Evolutionary conservation across 129 eudicot genomes (phyloP).

Genomic region (Mikania micrantha): DNA sequence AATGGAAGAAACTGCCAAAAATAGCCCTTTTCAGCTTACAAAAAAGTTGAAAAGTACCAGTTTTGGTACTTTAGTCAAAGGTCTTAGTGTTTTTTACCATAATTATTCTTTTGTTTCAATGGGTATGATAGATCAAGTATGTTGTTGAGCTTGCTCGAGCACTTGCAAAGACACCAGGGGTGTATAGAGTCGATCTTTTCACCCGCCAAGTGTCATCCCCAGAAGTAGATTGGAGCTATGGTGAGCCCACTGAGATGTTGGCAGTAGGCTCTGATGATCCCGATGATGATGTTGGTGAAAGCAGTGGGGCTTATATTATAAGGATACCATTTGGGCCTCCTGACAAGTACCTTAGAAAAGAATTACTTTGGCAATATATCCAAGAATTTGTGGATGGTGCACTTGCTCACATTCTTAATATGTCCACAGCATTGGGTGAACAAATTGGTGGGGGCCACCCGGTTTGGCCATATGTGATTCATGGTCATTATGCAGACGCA

Average conservation of each 20-base stretch:
- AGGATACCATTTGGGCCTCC: conserved; percentile 87
- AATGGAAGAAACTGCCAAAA: not conserved
- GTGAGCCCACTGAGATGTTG: conserved; percentile 96
- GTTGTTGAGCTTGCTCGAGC: conserved; percentile 93
- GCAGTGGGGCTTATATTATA: conserved; percentile 90
- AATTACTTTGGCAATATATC: conserved; percentile 74
- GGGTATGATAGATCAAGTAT: conserved; percentile 46
- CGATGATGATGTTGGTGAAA: conserved; percentile 71
- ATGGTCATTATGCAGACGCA: conserved; percentile 95
- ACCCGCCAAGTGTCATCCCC: conserved; percentile 85
- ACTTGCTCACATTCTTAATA: conserved; percentile 75
- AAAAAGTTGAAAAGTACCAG: not conserved
- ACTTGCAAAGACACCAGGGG: conserved; percentile 78
- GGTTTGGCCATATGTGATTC: conserved; percentile 88
- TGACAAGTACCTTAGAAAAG: conserved; percentile 68
- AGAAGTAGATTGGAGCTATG: conserved; percentile 93
- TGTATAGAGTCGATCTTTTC: conserved; percentile 84
- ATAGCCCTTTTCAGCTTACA: not conserved
- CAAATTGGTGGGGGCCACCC: conserved; percentile 87
- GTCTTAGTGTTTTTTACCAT: not conserved
- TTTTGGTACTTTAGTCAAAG: not conserved
- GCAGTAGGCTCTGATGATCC: conserved; percentile 53
- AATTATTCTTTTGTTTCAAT: not conserved
- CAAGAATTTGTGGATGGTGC: conserved; percentile 96
- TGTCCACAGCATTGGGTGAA: conserved; percentile 81